These are phyloP conservation scores for Daldinia decipiens DNA, from an alignment of 495 filamentous ascomycete species.

Conservation along the genomic window DNA sequence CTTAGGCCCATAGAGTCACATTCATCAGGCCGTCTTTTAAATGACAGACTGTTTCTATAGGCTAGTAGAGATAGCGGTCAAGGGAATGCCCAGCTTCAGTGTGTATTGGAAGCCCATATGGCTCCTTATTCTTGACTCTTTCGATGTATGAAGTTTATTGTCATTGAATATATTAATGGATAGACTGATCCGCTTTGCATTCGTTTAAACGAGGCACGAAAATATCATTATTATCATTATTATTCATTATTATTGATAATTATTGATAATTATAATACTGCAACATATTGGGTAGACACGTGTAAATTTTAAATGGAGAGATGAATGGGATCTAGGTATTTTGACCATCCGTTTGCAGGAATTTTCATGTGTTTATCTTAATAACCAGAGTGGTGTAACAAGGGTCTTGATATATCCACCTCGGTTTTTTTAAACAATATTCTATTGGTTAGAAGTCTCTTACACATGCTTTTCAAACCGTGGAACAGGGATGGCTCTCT, in stretches of 20 bases:
- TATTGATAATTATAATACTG: background rate
- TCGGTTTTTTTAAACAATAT: background rate
- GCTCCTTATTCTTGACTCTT: background rate
- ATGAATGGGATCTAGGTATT: background rate
- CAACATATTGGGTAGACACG: background rate
- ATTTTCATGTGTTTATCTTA: constrained; percentile 26
- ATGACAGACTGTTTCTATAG: background rate
- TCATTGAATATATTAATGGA: background rate
- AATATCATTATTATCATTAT: too few relatives aligned
- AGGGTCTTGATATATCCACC: constrained; percentile 17
- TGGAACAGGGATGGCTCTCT: constrained; percentile 31
- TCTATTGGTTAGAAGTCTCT: constrained; percentile 22
- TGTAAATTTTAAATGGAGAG: background rate
- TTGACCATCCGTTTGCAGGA: constrained; percentile 3
- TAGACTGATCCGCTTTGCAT: background rate
- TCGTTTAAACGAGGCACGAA: background rate
- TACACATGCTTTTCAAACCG: constrained; percentile 1
- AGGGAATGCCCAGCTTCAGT: background rate
- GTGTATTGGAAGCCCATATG: background rate
- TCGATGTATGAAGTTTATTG: background rate
- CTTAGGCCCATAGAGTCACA: background rate
- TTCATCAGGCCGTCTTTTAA: background rate
- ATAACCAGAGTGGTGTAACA: constrained; percentile 27
- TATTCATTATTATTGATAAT: too few relatives aligned
- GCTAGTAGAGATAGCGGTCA: background rate